Base-by-base conservation (phyloP, 805 yeast genomes). In the Debaryomyces hansenii region DNA sequence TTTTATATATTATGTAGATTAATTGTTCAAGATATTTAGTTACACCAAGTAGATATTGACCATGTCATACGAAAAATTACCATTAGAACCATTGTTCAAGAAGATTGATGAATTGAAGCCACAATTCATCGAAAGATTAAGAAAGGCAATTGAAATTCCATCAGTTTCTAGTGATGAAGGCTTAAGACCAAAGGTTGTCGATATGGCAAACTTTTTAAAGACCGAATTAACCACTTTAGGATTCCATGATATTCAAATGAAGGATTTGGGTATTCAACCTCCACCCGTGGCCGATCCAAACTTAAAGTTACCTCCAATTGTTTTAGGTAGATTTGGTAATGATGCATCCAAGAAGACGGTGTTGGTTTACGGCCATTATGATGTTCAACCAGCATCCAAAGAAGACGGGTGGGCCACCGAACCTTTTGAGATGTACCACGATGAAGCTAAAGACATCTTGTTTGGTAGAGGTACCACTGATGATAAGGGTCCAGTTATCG, bases 391-490 rank as follows among this genome's bases (percentile, higher is more conserved):
- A 9, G 99, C 99, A 14, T 70, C 79, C 27, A 55, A 72, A 48
- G 96, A 87, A 57, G 99, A 94, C 64, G 99, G 99, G 34, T 94
- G 99, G 99, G 74, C 77, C 59, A 80, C 94, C 37, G 96, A 91
- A 52, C 99, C 99, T 8, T 94, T 94, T 70, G 74, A 71, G 46
- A 72, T 94, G 60, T 77, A 79, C 51, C 69, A 67, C 54, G 76
- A 72, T 53, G 71, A 74, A 41, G 88, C 84, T 63, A 80, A 81
- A 54, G 85, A 82, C 53, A 77, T 85, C 52, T 74, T 94, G 60
- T 82, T 80, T 59, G 99, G 97, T 41, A 83, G 99, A 69, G 99
- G 99, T 37, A 75, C 96, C 16, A 87, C 97, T 36, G 99, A 94
- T 64, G 99, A 94, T 66, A 94, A 96, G 69, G 99, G 99, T 28